These are phyloP conservation scores for Herpetomonas tarakana DNA, from an alignment of 208 protist species.

Conservation along the genomic window DNA sequence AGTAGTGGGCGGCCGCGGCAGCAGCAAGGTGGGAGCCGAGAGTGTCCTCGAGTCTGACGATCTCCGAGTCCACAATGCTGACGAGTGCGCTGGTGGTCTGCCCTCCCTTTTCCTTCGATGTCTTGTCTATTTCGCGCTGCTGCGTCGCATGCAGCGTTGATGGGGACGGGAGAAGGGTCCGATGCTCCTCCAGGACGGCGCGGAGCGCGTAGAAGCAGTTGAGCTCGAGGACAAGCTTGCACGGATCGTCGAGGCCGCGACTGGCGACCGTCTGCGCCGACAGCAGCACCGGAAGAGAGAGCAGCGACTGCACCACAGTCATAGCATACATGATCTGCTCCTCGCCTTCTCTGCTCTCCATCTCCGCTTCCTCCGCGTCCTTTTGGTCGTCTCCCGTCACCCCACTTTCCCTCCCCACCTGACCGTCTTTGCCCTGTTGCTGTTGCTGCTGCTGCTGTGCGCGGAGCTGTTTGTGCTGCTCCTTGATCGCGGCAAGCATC, in stretches of 20 bases:
- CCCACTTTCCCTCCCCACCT: neutral
- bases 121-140: neutral
- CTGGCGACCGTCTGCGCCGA: constrained; percentile 18
- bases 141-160: neutral
- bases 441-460: neutral
- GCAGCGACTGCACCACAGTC: constrained; percentile 37
- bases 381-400: neutral
- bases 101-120: too few relatives aligned
- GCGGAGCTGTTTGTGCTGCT: constrained; percentile 14
- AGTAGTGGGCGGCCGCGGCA: neutral
- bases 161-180: constrained; percentile 14
- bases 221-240: constrained; percentile 35
- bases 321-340: constrained; percentile 6
- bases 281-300: constrained; percentile 18
- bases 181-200: constrained; percentile 30
- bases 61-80: neutral
- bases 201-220: constrained; percentile 47
- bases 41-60: neutral
- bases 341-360: constrained; percentile 4
- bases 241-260: constrained; percentile 48
- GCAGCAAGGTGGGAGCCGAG: neutral
- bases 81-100: neutral
- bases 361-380: neutral
- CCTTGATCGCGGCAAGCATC: constrained; percentile 36
- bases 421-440: neutral